These are phyloP conservation scores for Paraglomus occultum DNA, from an alignment of 192 early-diverging fungal species.

Conservation along the genomic window DNA sequence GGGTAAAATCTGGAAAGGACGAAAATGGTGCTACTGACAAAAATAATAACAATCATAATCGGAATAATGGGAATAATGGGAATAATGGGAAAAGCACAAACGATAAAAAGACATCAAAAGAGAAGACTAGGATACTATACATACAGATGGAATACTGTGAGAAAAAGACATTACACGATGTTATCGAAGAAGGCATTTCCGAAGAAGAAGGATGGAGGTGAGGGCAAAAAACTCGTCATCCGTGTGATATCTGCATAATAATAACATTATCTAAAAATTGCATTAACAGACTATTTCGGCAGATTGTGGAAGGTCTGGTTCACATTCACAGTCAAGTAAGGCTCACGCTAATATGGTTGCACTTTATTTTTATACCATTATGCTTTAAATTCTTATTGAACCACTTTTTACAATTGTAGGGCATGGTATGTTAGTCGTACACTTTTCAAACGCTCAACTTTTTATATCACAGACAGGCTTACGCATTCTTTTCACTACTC, in stretches of 20 bases:
- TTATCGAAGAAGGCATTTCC: conserved; percentile 76
- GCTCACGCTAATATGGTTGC: too few relatives aligned
- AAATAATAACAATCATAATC: neutral
- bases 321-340: conserved; percentile 88
- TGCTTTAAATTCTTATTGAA: too few relatives aligned
- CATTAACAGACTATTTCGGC: conserved; percentile 64
- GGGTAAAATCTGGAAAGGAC: conserved; percentile 24
- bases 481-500: too few relatives aligned
- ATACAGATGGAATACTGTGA: conserved; percentile 99
- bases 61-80: conserved; percentile 13
- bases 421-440: too few relatives aligned
- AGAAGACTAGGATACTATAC: conserved; percentile 64
- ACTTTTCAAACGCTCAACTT: conserved; percentile 42
- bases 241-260: neutral
- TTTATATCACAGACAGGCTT: too few relatives aligned
- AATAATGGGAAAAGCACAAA: conserved; percentile 22
- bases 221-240: neutral
- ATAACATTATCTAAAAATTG: neutral
- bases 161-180: conserved; percentile 81
- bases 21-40: conserved; percentile 24
- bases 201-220: conserved; percentile 74
- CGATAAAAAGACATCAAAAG: conserved; percentile 5
- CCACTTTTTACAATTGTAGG: too few relatives aligned
- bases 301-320: conserved; percentile 87
- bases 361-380: too few relatives aligned